These are phyloP conservation scores for Penicillium canescens DNA, from an alignment of 495 filamentous ascomycete genomes.

Conservation along the genomic window DNA sequence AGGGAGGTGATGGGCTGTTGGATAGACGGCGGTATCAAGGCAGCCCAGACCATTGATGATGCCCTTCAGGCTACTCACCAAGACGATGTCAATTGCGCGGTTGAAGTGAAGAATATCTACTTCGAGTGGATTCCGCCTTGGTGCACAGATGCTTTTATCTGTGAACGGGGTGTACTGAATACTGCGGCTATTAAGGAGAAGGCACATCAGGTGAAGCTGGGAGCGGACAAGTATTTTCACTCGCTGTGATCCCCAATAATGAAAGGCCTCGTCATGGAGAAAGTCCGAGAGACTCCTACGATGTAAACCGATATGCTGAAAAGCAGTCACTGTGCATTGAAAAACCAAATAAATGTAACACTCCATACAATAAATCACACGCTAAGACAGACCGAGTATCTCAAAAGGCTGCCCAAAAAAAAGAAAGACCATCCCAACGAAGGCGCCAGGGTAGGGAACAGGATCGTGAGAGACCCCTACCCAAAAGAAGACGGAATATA, in stretches of 20 bases:
- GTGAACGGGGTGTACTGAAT: slow-evolving; percentile 47
- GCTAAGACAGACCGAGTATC: slow-evolving; percentile 12
- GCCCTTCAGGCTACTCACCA: not conserved
- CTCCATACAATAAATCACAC: slow-evolving; percentile 24
- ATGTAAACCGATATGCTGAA: not conserved
- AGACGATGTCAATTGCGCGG: slow-evolving; percentile 11
- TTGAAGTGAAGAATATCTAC: slow-evolving; percentile 56
- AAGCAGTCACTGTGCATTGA: slow-evolving; percentile 18
- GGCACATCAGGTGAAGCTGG: slow-evolving; percentile 26
- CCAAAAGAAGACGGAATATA: slow-evolving; percentile 20
- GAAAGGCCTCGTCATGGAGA: too few species aligned
- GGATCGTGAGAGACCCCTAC: slow-evolving; percentile 33
- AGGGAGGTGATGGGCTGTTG: slow-evolving; percentile 50
- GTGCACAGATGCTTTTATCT: slow-evolving; percentile 57
- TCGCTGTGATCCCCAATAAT: slow-evolving; percentile 18
- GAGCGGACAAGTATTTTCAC: slow-evolving; percentile 34
- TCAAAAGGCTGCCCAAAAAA: slow-evolving; percentile 12
- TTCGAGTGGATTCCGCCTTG: slow-evolving; percentile 64
- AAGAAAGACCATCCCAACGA: slow-evolving; percentile 11
- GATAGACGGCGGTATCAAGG: slow-evolving; percentile 30
- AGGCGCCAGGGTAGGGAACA: slow-evolving; percentile 35
- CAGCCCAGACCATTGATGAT: slow-evolving; percentile 20
- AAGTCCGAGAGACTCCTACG: too few species aligned
- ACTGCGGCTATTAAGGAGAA: slow-evolving; percentile 28
- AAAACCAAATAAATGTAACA: slow-evolving; percentile 17